A percentile compares a stretch with the other conserved stretches of the same genome.
These are phyloP conservation scores for Exophiala oligosperma DNA, from an alignment of 2,329 filamentous ascomycete species.

Conservation along the genomic window DNA sequence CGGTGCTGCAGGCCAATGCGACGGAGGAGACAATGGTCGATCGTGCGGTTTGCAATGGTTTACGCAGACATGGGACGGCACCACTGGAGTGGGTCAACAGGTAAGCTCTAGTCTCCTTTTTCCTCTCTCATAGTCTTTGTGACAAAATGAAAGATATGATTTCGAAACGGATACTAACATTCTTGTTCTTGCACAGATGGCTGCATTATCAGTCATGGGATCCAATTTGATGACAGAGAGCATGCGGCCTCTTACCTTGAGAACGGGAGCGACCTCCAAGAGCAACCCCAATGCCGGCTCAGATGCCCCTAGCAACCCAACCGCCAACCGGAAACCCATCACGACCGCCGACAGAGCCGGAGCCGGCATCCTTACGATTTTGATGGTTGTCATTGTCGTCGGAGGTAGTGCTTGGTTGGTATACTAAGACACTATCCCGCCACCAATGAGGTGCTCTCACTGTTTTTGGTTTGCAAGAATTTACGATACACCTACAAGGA, in stretches of 20 bases:
- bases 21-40: constrained; percentile 50
- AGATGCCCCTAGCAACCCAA: constrained; percentile 13
- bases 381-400: constrained; percentile 29
- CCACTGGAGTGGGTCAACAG: constrained; percentile 41
- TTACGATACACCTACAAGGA: no score
- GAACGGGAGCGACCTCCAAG: constrained; percentile 57
- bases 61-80: constrained; percentile 37
- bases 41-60: constrained; percentile 46
- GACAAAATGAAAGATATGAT: neutral
- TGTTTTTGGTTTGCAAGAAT: neutral
- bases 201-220: constrained; percentile 63
- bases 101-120: constrained; percentile 31
- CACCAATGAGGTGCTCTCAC: no score
- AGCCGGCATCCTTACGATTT: constrained; percentile 39
- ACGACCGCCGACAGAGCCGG: constrained; percentile 40
- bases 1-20: constrained; percentile 57
- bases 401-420: constrained; percentile 26
- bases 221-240: constrained; percentile 55
- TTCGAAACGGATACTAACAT: constrained; percentile 2
- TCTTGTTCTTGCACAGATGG: constrained; percentile 47
- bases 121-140: no score
- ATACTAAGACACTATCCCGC: neutral
- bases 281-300: constrained; percentile 40
- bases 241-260: constrained; percentile 50
- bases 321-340: constrained; percentile 18